Base-by-base conservation (phyloP, 1,284 basidiomycete genomes). In the Vanrija sp. region DNA sequence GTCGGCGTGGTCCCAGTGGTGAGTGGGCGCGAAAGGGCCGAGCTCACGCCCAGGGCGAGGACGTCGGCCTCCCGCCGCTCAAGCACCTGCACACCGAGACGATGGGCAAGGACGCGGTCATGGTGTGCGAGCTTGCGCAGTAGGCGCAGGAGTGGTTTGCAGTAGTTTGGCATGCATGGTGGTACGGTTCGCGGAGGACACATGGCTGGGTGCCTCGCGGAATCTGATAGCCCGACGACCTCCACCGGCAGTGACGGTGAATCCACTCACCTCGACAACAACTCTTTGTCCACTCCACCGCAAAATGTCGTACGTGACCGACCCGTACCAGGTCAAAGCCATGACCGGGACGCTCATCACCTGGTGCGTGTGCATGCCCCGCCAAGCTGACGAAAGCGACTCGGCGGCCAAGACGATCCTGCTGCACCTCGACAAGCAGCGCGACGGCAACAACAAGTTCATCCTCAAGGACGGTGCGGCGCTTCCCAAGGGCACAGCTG, bases 1-100 rank as follows among this genome's bases (percentile, higher is more conserved):
- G 72, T 93, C 2, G 81, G 83, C 2, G 71, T 78, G 0, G 61
- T 74, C 0, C 68, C 67, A 1, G 54, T 56, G 36, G 72, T 71
- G 51, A 56, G 68, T 61, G 20, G 41, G 2, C 2, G 7, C 12
- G 12, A 19, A 3, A 14, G 20, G 15, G 19, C 14, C 14, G 14
- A 19, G 39, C 47, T 49, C 31, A 54, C 47, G 12, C 27, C 5
- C 51, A 66, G 62, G 66, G 54, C 6, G 61, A 66, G 31, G 67
- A 67, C 31, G 51, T 57, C 8, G 59, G 59, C 24, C 48, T 75
- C 12, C 72, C 72, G 1, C n/a, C 31, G 36, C 59, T 73, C 22
- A 56, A 62, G 36, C 60, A 61, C 25, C 41, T 69, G 14, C 66
- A 70, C 47, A 75, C 69, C 16, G 71, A 71, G 49, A 59, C 62